phyloP scores from a whole-genome alignment of 225 moss, liverwort and hornwort genomes.

The Climacium dendroides region DNA sequence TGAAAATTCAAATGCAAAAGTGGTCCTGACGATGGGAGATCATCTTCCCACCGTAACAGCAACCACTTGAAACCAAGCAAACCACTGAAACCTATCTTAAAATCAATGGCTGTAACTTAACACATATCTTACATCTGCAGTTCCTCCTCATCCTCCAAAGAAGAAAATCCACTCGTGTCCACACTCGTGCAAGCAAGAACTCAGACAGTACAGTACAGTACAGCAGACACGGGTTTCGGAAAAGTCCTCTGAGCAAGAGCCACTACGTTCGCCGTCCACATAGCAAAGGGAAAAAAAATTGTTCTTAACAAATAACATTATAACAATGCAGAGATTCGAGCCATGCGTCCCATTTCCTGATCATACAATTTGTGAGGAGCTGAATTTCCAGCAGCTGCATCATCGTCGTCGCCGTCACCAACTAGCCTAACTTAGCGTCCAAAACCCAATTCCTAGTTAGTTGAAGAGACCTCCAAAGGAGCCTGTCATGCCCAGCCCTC shows the following conservation, averaged over 20 bases:
- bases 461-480: conserved; percentile 72
- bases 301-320: conserved; percentile 22
- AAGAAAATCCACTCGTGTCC: not conserved
- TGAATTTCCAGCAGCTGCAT: not conserved
- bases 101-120: not conserved
- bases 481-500: conserved; percentile 61
- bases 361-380: conserved; percentile 19
- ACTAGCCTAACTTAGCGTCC: not conserved
- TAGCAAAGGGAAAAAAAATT: not conserved
- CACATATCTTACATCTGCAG: not conserved
- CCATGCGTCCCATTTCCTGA: not conserved
- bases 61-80: not conserved
- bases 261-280: not conserved
- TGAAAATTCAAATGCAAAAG: not conserved
- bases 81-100: not conserved
- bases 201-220: not conserved
- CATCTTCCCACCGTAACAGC: not conserved
- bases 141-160: not conserved
- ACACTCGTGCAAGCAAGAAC: not conserved
- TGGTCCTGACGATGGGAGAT: not conserved
- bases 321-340: conserved; percentile 23
- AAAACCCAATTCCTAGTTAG: conserved; percentile 21
- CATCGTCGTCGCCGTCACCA: not conserved
- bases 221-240: not conserved
- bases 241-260: not conserved